Percentiles rank a stretch among this genome's conserved stretches.
Evolutionary conservation across 495 filamentous ascomycete species (phyloP).

Genomic region (Pyrenopolyporus hunteri): DNA sequence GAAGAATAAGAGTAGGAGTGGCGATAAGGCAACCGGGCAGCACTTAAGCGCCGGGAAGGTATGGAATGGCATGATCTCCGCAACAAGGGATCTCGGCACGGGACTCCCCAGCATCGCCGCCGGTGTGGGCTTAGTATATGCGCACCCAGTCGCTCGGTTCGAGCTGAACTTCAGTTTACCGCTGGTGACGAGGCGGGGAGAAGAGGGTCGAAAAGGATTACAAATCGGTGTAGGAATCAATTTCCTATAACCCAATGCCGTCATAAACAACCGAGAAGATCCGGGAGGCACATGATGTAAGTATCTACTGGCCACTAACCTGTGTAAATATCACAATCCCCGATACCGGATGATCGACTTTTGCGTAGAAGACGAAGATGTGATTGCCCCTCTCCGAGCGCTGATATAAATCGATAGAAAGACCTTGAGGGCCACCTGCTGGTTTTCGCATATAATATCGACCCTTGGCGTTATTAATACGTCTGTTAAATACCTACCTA

Average conservation of each 20-base stretch:
- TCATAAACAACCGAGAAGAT: not conserved
- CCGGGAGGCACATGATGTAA: constrained; percentile 1
- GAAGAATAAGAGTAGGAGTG: constrained; percentile 57
- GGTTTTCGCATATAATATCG: no score
- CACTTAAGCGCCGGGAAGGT: constrained; percentile 49
- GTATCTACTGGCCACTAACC: not conserved
- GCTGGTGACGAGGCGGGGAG: constrained; percentile 76
- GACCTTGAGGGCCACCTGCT: no score
- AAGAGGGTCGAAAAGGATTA: constrained; percentile 87
- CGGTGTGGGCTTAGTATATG: constrained; percentile 90
- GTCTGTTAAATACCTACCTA: no score
- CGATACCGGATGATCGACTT: no score
- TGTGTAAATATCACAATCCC: constrained; percentile 2
- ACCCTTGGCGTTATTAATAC: no score
- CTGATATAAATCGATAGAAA: constrained; percentile 1
- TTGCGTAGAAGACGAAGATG: not conserved
- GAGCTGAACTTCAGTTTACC: constrained; percentile 95
- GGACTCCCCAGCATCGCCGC: constrained; percentile 85
- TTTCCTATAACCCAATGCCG: constrained; percentile 68
- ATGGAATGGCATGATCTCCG: constrained; percentile 57
- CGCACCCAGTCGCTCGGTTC: constrained; percentile 87
- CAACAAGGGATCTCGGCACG: constrained; percentile 69
- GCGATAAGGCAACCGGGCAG: constrained; percentile 38
- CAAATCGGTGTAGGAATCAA: constrained; percentile 93
- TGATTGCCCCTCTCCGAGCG: not conserved